phyloP scores from a whole-genome alignment of 306 rosid genomes.

The Mimosa bimucronata region DNA sequence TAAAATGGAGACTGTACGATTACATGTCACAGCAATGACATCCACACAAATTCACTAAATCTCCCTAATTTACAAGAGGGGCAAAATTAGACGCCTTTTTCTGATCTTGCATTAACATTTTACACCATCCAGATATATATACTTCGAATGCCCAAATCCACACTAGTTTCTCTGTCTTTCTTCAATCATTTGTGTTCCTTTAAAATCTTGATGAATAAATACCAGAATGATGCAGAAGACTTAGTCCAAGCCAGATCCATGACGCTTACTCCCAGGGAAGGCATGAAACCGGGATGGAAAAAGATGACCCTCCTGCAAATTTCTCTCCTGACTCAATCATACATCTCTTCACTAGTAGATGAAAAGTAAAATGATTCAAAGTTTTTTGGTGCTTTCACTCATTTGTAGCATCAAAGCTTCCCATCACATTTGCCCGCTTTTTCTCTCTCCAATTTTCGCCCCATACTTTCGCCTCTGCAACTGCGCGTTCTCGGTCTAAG shows the following conservation, averaged over 20 bases:
- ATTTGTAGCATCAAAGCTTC: slow-evolving; percentile 89
- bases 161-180: slow-evolving; percentile 16
- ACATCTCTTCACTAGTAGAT: slow-evolving; percentile 43
- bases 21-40: slow-evolving; percentile 57
- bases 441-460: slow-evolving; percentile 97
- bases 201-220: slow-evolving; percentile 35
- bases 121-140: slow-evolving; percentile 38
- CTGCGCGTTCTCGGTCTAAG: slow-evolving; percentile 91
- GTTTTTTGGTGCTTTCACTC: slow-evolving; percentile 52
- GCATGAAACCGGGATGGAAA: slow-evolving; percentile 49
- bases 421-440: slow-evolving; percentile 75
- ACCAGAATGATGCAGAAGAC: slow-evolving; percentile 50
- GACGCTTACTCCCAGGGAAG: slow-evolving; percentile 42
- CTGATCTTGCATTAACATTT: slow-evolving; percentile 30
- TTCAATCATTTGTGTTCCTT: slow-evolving; percentile 21
- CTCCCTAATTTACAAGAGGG: slow-evolving; percentile 52
- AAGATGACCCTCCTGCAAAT: slow-evolving; percentile 42
- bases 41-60: slow-evolving; percentile 63
- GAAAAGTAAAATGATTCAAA: slow-evolving; percentile 34
- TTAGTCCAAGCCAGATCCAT: slow-evolving; percentile 45
- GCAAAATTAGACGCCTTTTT: slow-evolving; percentile 62
- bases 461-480: slow-evolving; percentile 97
- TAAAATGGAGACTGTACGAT: slow-evolving; percentile 54
- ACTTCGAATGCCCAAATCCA: slow-evolving; percentile 57
- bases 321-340: slow-evolving; percentile 50